These are phyloP conservation scores for Podospora anserina DNA, from an alignment of 495 filamentous ascomycete species.

Conservation along the genomic window DNA sequence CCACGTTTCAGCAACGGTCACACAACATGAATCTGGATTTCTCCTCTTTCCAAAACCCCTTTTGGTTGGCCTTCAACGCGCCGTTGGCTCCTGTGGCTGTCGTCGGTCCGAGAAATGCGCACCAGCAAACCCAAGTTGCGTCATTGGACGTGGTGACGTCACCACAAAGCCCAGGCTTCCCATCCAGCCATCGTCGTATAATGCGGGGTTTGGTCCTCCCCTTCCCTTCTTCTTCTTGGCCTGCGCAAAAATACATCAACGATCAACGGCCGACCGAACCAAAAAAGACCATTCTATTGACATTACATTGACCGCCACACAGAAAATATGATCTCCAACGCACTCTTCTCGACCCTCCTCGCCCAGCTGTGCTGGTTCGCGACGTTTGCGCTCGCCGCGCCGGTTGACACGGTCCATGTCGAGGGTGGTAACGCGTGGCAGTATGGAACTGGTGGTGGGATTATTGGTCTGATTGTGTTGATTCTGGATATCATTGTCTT, in stretches of 20 bases:
- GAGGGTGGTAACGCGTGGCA: conserved; percentile 33
- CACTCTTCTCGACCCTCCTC: conserved; percentile 33
- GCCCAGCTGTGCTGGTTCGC: conserved; percentile 41
- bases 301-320: neutral
- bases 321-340: conserved; percentile 24
- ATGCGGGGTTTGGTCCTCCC: neutral
- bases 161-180: neutral
- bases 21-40: neutral
- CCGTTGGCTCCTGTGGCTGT: neutral
- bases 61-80: too few species aligned
- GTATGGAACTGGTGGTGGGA: conserved; percentile 47
- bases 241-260: neutral
- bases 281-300: neutral
- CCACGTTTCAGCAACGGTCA: neutral
- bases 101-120: neutral
- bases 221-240: neutral
- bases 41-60: neutral
- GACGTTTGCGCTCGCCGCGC: conserved; percentile 40
- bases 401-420: conserved; percentile 24
- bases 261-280: neutral
- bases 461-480: conserved; percentile 48
- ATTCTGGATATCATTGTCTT: conserved; percentile 52
- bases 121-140: neutral
- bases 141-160: neutral
- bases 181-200: neutral